These are phyloP conservation scores for Magnolia kwangsiensis DNA, from an alignment of 164 flowering plant genomes.

Conservation along the genomic window DNA sequence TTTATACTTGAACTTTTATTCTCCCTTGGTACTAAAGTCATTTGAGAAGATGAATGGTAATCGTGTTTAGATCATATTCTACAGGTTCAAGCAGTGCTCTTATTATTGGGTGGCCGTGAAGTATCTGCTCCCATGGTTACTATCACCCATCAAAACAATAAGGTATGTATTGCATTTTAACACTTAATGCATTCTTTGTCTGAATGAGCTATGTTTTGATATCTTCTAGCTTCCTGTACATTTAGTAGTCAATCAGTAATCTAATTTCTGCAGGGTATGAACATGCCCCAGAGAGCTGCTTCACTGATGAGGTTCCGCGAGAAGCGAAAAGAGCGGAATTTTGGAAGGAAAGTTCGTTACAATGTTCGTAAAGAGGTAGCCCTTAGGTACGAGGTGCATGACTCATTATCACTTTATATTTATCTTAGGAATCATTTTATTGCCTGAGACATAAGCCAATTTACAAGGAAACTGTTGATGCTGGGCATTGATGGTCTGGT, in stretches of 20 bases:
- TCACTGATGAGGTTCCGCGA: conserved; percentile 23
- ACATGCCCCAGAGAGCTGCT: conserved; percentile 16
- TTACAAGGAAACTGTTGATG: neutral
- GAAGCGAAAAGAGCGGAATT: conserved; percentile 22
- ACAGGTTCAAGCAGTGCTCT: conserved; percentile 69
- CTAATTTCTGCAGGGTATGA: conserved; percentile 18
- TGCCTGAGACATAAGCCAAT: neutral
- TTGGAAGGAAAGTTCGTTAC: conserved; percentile 19
- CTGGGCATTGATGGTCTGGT: neutral
- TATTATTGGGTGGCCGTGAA: conserved; percentile 68
- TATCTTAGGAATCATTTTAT: neutral
- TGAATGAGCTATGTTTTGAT: conserved; percentile 1
- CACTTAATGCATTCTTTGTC: neutral
- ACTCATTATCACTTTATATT: neutral
- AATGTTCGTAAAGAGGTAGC: conserved; percentile 24
- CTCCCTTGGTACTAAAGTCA: neutral
- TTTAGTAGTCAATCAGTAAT: conserved; percentile 10
- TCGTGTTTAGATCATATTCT: conserved; percentile 3
- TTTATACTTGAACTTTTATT: neutral
- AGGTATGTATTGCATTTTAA: conserved; percentile 30
- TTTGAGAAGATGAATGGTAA: neutral
- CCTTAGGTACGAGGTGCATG: conserved; percentile 13
- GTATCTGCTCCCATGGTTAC: conserved; percentile 27
- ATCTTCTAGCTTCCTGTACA: neutral
- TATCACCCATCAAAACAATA: conserved; percentile 29